Base-by-base conservation (phyloP, 768 basidiomycete genomes). In the Lactarius indigo region DNA sequence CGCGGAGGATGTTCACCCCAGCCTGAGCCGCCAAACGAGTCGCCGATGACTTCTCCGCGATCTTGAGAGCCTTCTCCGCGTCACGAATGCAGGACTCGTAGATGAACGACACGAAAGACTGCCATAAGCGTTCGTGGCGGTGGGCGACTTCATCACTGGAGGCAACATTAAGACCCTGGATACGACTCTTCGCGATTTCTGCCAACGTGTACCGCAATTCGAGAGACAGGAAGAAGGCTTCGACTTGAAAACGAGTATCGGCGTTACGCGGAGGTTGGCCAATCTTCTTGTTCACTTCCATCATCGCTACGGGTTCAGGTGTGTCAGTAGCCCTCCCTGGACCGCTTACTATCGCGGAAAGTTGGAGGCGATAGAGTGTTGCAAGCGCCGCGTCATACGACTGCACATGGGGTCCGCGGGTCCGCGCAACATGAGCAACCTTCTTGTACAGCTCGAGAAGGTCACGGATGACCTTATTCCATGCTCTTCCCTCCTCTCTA, bases 201-300 rank as follows among this genome's bases (percentile, higher is more conserved):
- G 73, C 77, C 26, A 81, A 65, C 15, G 70, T 62, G 35, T 75
- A 73, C 7, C 80, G 78, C 7, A 79, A 62, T 20, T 78, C 74
- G 55, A 81, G 73, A 10, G 75, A 75, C 20, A 75, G 64, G 66
- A 77, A 72, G 63, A 77, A 73, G 0, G 75, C 80, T 54, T 79
- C 78, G 39, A 78, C 72, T 42, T 72, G 71, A 71, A 75, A 77
- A 7, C 76, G 75, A 0, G 72, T 71, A 56, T 78, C 76, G 6
- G 78, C 77, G 39, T 73, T 75, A 20, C 77, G 79, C 1, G 73
- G 75, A 0, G 77, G 75, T 41, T 76, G 74, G 2, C 78, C 79
- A 3, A 79, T 73, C 56, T 75, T 71, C 58, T 44, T 63, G 54
- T 70, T 74, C 26, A 78, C 77, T 10, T 68, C 69, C 4, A 47